These are phyloP conservation scores for Chloris gayana DNA, from an alignment of 176 grass and related monocot genomes.

Conservation along the genomic window DNA sequence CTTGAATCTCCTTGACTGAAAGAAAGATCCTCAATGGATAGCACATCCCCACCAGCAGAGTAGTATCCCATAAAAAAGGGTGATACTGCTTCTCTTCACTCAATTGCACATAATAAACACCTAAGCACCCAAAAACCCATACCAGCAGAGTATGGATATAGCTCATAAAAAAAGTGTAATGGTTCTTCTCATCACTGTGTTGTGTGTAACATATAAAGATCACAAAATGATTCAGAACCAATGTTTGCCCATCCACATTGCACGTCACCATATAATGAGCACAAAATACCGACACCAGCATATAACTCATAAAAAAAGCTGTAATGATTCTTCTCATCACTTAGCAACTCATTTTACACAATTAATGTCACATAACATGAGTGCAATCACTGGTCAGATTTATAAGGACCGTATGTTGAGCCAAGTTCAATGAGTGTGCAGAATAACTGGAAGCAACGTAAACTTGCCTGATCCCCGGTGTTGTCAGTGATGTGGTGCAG, in stretches of 20 bases:
- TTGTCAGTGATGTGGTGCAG: conserved; percentile 78
- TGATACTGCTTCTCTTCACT: background rate
- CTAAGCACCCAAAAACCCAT: background rate
- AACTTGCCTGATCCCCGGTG: conserved; percentile 80
- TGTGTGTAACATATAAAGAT: background rate
- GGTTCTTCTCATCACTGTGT: background rate
- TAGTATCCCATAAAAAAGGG: background rate
- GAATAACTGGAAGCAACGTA: conserved; percentile 1
- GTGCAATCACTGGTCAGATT: background rate
- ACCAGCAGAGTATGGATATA: background rate
- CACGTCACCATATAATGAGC: background rate
- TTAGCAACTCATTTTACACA: background rate
- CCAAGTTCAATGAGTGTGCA: background rate
- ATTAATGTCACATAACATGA: background rate
- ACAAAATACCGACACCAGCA: no score
- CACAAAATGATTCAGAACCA: conserved; percentile 4
- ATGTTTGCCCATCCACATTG: background rate
- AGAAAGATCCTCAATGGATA: background rate
- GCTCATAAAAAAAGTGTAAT: background rate
- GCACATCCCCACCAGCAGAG: background rate
- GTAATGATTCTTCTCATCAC: no score
- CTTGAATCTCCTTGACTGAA: conserved; percentile 6
- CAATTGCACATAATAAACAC: background rate
- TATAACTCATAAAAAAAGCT: no score
- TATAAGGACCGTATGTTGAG: background rate